Conservation (phyloP, 1,284 basidiomycete species). For the Moesziomyces sp. region DNA sequence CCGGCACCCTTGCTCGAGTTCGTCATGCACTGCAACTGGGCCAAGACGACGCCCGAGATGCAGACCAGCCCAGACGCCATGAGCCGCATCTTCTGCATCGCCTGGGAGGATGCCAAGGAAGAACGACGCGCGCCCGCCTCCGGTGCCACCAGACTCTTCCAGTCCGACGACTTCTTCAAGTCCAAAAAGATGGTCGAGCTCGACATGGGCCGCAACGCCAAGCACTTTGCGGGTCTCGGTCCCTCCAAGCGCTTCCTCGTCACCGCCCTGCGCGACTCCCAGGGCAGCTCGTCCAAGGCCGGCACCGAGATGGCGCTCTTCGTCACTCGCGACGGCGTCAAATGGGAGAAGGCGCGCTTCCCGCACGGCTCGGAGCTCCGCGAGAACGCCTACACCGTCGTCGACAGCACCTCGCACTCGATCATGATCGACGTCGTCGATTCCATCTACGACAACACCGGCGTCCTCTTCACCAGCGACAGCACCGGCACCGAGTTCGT, state of each 20-base stretch:
- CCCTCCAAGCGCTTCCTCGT: constrained; percentile 59
- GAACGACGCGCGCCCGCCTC: constrained; percentile 7
- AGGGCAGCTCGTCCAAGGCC: constrained; percentile 25
- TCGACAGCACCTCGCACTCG: constrained; percentile 90
- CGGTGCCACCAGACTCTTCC: constrained; percentile 51
- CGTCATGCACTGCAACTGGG: constrained; percentile 64
- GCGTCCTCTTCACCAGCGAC: constrained; percentile 93
- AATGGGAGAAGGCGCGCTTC: constrained; percentile 71
- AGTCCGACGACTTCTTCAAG: constrained; percentile 63
- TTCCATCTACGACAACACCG: constrained; percentile 74
- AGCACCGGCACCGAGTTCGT: constrained; percentile 94
- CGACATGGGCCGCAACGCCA: constrained; percentile 58
- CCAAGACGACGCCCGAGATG: constrained; percentile 59
- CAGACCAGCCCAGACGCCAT: constrained; percentile 37
- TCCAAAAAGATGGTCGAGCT: constrained; percentile 51
- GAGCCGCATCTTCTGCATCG: constrained; percentile 63
- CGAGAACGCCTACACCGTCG: constrained; percentile 94
- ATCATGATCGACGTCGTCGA: constrained; percentile 85
- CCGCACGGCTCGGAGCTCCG: constrained; percentile 83
- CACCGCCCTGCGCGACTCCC: constrained; percentile 58
- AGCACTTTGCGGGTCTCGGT: constrained; percentile 62
- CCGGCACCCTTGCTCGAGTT: constrained; percentile 53
- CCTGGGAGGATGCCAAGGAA: constrained; percentile 55
- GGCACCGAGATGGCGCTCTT: constrained; percentile 62
- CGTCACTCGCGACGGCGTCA: constrained; percentile 56